A percentile compares a stretch with the other conserved stretches of the same genome.
Conservation (phyloP, 2,329 filamentous ascomycete species). For the Fusarium chaquense region DNA sequence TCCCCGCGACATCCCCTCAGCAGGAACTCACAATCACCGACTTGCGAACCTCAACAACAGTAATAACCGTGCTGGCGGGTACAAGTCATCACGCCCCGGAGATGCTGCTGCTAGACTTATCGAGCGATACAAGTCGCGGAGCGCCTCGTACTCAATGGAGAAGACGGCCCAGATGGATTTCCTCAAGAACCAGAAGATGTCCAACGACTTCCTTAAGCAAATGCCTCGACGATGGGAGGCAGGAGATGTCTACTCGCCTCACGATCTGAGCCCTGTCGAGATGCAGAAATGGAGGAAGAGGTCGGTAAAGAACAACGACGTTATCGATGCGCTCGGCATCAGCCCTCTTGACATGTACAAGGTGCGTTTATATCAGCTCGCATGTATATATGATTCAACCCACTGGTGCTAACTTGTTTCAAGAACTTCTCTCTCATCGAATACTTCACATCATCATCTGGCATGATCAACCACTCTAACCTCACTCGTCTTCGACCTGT, state of each 20-base stretch:
- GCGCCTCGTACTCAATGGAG: constrained; percentile 39
- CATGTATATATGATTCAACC: not conserved
- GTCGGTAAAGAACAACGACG: constrained; percentile 72
- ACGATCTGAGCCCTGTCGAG: constrained; percentile 83
- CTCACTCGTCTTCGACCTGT: constrained; percentile 84
- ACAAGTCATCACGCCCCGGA: constrained; percentile 32
- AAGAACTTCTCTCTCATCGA: constrained; percentile 94
- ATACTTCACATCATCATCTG: constrained; percentile 87
- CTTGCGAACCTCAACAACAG: constrained; percentile 43
- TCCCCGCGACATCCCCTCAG: constrained; percentile 33
- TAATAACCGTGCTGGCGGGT: constrained; percentile 2
- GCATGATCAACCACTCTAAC: constrained; percentile 82
- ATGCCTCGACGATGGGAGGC: constrained; percentile 76
- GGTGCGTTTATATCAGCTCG: constrained; percentile 61
- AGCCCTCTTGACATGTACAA: constrained; percentile 89
- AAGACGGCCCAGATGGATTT: constrained; percentile 54
- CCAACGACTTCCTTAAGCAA: constrained; percentile 70
- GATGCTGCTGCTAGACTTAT: constrained; percentile 49
- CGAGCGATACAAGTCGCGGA: constrained; percentile 44
- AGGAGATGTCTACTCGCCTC: constrained; percentile 91
- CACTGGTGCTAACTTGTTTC: constrained; percentile 11
- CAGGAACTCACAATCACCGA: constrained; percentile 32
- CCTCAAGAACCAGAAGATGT: constrained; percentile 55
- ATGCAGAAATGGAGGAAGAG: constrained; percentile 81
- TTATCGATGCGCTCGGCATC: constrained; percentile 82